phyloP scores from a whole-genome alignment of 371 early-diverging fungal genomes.

The Mucor piriformis region DNA sequence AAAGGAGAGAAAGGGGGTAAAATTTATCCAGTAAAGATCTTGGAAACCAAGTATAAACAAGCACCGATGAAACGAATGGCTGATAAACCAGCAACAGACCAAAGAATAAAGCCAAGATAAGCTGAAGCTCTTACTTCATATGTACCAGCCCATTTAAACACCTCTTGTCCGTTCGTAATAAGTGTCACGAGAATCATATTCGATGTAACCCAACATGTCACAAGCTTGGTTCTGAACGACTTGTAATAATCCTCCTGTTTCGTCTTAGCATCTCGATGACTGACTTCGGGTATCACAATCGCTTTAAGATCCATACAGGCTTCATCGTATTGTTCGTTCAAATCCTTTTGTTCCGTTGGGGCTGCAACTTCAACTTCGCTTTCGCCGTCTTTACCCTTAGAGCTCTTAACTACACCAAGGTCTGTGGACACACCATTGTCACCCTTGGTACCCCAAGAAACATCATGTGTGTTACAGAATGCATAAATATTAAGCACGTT shows the following conservation, averaged over 20 bases:
- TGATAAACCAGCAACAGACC: conserved; percentile 85
- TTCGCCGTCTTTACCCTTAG: conserved; percentile 39
- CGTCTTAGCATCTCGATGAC: conserved; percentile 68
- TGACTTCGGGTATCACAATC: conserved; percentile 51
- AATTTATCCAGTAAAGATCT: conserved; percentile 45
- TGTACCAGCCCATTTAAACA: conserved; percentile 36
- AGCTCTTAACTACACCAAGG: conserved; percentile 47
- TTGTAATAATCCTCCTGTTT: conserved; percentile 88
- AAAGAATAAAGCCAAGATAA: conserved; percentile 87
- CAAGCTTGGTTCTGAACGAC: conserved; percentile 78
- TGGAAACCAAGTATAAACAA: conserved; percentile 70
- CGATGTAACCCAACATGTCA: conserved; percentile 83
- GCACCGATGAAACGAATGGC: conserved; percentile 83
- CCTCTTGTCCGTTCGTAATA: conserved; percentile 44
- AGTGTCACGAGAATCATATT: conserved; percentile 77
- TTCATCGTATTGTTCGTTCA: conserved; percentile 74
- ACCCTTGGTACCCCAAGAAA: conserved; percentile 96
- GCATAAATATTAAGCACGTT: conserved; percentile 94
- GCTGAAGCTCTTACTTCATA: conserved; percentile 54
- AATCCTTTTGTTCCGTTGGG: conserved; percentile 77
- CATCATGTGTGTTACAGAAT: conserved; percentile 92
- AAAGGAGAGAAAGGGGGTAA: background rate
- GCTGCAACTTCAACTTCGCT: conserved; percentile 63
- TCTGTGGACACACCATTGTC: conserved; percentile 56
- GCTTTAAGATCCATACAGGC: conserved; percentile 55